Percentiles rank a stretch among this genome's conserved stretches.
phyloP scores from a whole-genome alignment of 2,329 filamentous ascomycete genomes.

The Scedosporium aurantiacum region DNA sequence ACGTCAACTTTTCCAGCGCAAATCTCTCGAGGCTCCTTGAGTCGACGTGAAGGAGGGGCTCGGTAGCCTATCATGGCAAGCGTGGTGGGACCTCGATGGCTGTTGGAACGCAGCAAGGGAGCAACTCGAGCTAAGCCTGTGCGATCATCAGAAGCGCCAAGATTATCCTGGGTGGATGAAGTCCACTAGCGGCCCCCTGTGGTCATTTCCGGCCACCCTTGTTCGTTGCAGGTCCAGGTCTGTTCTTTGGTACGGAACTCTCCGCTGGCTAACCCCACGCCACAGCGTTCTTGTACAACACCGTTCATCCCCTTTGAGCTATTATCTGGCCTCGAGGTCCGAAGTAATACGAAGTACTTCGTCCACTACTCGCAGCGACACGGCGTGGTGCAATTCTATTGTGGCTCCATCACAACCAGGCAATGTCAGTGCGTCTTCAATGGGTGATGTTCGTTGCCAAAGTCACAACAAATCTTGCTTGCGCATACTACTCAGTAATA shows the following conservation, averaged over 20 bases:
- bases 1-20: not conserved
- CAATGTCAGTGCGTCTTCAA: not conserved
- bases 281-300: not conserved
- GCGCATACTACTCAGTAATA: no score
- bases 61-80: not conserved
- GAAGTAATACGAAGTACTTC: no score
- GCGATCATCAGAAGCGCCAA: not conserved
- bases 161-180: not conserved
- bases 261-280: not conserved
- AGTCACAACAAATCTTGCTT: no score
- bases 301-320: not conserved
- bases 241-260: conserved; percentile 1
- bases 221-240: not conserved
- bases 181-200: not conserved
- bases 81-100: no score
- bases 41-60: not conserved
- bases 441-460: not conserved
- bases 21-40: not conserved
- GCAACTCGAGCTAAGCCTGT: no score
- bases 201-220: not conserved
- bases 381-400: not conserved
- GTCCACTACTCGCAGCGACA: no score
- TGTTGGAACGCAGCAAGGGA: no score
- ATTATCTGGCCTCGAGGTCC: not conserved
- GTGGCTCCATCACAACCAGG: not conserved